Evolutionary conservation across 1,139 yeast genomes (phyloP), one percentile per base, ranked within the genome.

Genomic region (Geotrichum armillariae): DNA sequence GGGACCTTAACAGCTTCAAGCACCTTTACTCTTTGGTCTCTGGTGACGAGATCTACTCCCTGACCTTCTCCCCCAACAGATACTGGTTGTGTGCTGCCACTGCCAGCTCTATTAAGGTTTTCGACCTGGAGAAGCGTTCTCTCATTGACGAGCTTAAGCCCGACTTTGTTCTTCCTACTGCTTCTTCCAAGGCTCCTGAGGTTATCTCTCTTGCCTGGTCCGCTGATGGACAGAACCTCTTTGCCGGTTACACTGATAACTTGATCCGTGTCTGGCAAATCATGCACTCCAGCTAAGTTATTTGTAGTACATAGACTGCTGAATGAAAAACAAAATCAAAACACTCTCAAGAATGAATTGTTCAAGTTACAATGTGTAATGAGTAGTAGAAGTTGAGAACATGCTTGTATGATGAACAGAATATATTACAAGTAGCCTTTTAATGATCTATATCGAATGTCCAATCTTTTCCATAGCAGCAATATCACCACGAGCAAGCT

Each of bases 51-150:
- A 93, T 94, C 68, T 89, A 88, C 78, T 94, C 97, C 73, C 85
- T 93, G 74, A 95, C 97, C 70, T 93, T 93, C 96, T 91, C 98
- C 74, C 99, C 99, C 79, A 88, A 89, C 95, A 91, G 99, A 86
- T 93, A 89, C 94, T 93, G 99, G 99, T 88, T 93, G 76, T 94
- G 96, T 75, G 99, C 98, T 78, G 99, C 99, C 72, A 93, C 99
- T 69, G 80, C 96, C 65, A 79, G 96, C 66, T 94, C 97, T 72
- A 89, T 93, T 81, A 91, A 90, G 90, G 86, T 94, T 83, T 93
- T 84, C 89, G 90, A 91, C 84, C 85, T 93, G 75, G 95, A 90
- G 81, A 93, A 88, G 79, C 86, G 95, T 79, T 79, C 80, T 69
- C 82, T 91, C 75, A 89, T 91, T 78, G 99, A 93, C 73, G 98